Evolutionary conservation across 2,329 filamentous ascomycete species (phyloP).

Genomic region (Epichloe hybrida): DNA sequence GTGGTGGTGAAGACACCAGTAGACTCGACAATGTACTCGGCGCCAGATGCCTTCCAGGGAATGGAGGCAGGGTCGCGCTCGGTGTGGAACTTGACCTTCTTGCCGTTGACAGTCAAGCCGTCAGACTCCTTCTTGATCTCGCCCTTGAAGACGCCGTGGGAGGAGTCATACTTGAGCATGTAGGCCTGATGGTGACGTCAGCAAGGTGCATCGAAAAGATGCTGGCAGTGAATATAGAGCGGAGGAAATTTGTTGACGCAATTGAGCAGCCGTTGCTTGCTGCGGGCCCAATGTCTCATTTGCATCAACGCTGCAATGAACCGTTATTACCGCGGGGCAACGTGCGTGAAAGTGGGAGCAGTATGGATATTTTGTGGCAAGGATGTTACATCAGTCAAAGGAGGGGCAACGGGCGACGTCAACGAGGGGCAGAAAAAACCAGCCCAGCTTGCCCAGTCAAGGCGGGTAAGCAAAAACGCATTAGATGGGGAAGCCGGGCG

Average conservation of each 20-base stretch:
- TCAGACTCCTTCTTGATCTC: constrained; percentile 58
- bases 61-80: constrained; percentile 84
- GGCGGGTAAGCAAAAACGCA: background rate
- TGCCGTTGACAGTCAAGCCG: constrained; percentile 81
- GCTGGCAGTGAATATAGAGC: background rate
- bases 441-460: background rate
- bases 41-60: constrained; percentile 77
- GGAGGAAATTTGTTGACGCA: background rate
- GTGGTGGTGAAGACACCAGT: constrained; percentile 98
- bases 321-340: background rate
- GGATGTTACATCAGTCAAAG: constrained; percentile 1
- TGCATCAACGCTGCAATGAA: background rate
- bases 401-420: constrained; percentile 6
- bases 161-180: constrained; percentile 99
- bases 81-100: constrained; percentile 87
- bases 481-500: background rate
- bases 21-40: constrained; percentile 92
- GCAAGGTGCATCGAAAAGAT: background rate
- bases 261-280: background rate
- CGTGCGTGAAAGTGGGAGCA: background rate
- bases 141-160: constrained; percentile 94
- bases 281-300: no score
- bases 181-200: constrained; percentile 52
- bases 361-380: background rate
- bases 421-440: constrained; percentile 5